A percentile compares a stretch with the other conserved stretches of the same genome.
Conservation (phyloP, 2,329 filamentous ascomycete species). For the Bretziella fagacearum region DNA sequence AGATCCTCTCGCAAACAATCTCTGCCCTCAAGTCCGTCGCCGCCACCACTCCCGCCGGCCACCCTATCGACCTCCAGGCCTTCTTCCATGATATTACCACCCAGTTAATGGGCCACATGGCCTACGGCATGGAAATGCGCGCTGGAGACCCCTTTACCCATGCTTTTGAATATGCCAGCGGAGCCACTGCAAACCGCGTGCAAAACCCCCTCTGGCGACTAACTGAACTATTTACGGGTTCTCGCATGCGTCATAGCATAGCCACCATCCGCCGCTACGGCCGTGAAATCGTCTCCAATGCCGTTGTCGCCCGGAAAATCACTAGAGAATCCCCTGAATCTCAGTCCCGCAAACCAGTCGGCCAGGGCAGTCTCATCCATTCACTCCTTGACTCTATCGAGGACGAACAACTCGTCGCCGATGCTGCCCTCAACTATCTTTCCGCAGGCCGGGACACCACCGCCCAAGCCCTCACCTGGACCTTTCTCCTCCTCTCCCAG, state of each 20-base stretch:
- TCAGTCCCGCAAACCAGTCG: neutral
- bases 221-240: slow-evolving; percentile 37
- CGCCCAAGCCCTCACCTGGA: slow-evolving; percentile 48
- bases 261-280: slow-evolving; percentile 37
- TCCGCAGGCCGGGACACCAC: slow-evolving; percentile 49
- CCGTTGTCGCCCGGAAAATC: slow-evolving; percentile 26
- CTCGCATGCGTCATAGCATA: slow-evolving; percentile 32
- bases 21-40: slow-evolving; percentile 21
- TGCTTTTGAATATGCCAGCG: slow-evolving; percentile 46
- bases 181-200: slow-evolving; percentile 41
- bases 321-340: too few relatives aligned
- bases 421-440: slow-evolving; percentile 49
- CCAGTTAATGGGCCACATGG: slow-evolving; percentile 49
- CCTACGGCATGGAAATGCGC: slow-evolving; percentile 52
- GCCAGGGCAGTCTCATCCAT: slow-evolving; percentile 38
- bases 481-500: slow-evolving; percentile 41
- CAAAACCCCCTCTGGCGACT: slow-evolving; percentile 48
- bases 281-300: slow-evolving; percentile 37
- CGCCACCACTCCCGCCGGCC: slow-evolving; percentile 7
- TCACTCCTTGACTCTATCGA: slow-evolving; percentile 40
- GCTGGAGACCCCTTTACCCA: slow-evolving; percentile 41
- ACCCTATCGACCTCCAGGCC: slow-evolving; percentile 36
- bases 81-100: slow-evolving; percentile 48
- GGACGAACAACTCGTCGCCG: slow-evolving; percentile 39
- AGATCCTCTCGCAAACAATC: slow-evolving; percentile 31